Conservation (phyloP, 2,329 filamentous ascomycete genomes). For the Ceratocystis cubensis region DNA sequence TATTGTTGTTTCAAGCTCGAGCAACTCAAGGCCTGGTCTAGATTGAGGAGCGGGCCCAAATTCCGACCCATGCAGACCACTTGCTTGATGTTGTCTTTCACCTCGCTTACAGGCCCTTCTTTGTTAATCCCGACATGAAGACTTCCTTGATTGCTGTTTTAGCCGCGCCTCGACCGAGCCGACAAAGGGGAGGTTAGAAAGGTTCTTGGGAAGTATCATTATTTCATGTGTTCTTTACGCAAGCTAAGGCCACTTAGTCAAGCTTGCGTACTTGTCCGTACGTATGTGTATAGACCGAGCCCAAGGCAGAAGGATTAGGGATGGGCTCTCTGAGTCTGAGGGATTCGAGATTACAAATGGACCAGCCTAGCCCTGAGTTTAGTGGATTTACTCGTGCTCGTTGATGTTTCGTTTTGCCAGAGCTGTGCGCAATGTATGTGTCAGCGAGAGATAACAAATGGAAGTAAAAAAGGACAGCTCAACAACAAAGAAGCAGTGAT, state of each 20-base stretch:
- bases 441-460: no score
- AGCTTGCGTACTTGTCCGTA: background rate
- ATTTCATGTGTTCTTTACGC: background rate
- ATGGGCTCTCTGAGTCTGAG: background rate
- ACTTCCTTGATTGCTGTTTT: background rate
- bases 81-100: background rate
- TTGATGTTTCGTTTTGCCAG: background rate
- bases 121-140: background rate
- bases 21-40: background rate
- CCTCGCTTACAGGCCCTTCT: background rate
- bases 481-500: no score
- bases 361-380: background rate
- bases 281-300: background rate
- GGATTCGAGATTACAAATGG: conserved; percentile 1
- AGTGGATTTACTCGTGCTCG: background rate
- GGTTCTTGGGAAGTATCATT: background rate
- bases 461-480: no score
- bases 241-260: background rate
- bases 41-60: background rate
- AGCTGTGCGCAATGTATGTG: no score
- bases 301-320: background rate
- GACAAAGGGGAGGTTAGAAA: background rate
- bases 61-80: background rate
- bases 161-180: background rate
- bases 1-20: background rate